A percentile compares a stretch with the other conserved stretches of the same genome.
phyloP scores from a whole-genome alignment of 305 asterid genomes.

The Vinca major region DNA sequence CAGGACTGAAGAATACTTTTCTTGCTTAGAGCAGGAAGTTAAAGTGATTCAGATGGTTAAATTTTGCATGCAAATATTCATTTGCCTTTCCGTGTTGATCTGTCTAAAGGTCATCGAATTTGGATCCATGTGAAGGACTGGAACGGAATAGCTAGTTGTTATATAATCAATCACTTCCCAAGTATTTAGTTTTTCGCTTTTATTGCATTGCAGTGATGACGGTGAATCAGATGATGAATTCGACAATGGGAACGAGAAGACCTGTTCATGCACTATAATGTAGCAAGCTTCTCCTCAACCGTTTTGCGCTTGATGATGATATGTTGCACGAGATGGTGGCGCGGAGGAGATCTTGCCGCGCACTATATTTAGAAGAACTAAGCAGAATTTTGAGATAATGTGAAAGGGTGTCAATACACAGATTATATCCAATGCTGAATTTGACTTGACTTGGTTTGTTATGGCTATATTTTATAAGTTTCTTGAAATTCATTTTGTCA shows the following conservation, averaged over 20 bases:
- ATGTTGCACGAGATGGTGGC: constrained; percentile 17
- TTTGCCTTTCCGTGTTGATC: not conserved
- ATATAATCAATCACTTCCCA: not conserved
- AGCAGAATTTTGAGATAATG: not conserved
- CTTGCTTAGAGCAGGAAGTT: not conserved
- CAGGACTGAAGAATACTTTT: not conserved
- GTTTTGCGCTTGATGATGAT: constrained; percentile 10
- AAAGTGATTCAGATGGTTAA: not conserved
- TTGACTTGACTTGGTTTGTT: constrained; percentile 14
- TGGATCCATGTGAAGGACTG: not conserved
- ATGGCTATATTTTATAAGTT: constrained; percentile 10
- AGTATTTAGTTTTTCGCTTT: constrained; percentile 18
- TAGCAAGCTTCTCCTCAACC: constrained; percentile 27
- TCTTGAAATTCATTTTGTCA: constrained; percentile 22
- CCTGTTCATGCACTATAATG: constrained; percentile 82
- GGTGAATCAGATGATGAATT: constrained; percentile 64
- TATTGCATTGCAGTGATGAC: constrained; percentile 51
- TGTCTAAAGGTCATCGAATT: not conserved
- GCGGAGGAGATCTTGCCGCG: constrained; percentile 9
- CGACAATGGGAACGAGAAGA: constrained; percentile 41
- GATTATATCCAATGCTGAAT: constrained; percentile 14
- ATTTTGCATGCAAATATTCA: not conserved
- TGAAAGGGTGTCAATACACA: not conserved
- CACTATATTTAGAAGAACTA: not conserved
- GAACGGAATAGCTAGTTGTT: not conserved